Evolutionary conservation across 805 yeast species (phyloP).

Genomic region (Scheffersomyces coipomensis): DNA sequence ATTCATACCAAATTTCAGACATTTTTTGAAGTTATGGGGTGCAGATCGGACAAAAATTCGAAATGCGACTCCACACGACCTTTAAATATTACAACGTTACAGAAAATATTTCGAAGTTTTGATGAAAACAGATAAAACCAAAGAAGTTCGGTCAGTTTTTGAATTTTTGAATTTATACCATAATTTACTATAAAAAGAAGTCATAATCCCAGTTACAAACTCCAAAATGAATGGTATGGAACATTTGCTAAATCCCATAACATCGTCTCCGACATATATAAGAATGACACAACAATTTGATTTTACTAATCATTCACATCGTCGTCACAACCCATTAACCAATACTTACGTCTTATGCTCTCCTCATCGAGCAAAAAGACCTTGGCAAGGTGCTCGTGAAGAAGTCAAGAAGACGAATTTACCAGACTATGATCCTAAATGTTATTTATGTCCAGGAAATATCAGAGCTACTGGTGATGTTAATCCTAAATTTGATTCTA

Average conservation of each 20-base stretch:
- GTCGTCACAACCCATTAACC: constrained; percentile 69
- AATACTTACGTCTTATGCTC: constrained; percentile 69
- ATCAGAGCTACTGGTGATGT: constrained; percentile 57
- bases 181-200: neutral
- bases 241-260: constrained; percentile 18
- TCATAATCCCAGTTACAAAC: neutral
- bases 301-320: constrained; percentile 60
- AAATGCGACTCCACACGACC: neutral
- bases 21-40: neutral
- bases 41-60: neutral
- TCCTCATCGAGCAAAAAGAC: constrained; percentile 75
- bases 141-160: neutral
- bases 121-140: neutral
- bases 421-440: constrained; percentile 60
- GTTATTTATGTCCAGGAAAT: constrained; percentile 75
- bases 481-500: constrained; percentile 56
- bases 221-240: constrained; percentile 12
- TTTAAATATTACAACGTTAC: constrained; percentile 1
- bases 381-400: constrained; percentile 80
- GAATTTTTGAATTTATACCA: neutral
- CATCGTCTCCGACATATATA: constrained; percentile 16
- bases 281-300: constrained; percentile 35
- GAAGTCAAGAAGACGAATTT: constrained; percentile 35
- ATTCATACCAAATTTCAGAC: neutral
- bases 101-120: neutral